Evolutionary conservation across 345 rosid genomes (phyloP).

Genomic region (Ailanthus altissimus): DNA sequence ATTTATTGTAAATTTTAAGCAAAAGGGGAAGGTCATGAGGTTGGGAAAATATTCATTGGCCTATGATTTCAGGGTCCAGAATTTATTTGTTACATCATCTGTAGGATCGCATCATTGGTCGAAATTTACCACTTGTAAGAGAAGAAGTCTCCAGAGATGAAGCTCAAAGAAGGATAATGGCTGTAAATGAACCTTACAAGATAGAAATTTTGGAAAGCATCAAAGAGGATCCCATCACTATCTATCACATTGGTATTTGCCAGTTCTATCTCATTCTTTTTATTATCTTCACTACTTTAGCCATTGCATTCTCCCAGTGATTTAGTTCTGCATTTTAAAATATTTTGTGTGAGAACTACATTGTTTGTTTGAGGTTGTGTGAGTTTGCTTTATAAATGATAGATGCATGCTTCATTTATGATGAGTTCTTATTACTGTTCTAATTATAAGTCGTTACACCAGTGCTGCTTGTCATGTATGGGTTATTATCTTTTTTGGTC

Average conservation of each 20-base stretch:
- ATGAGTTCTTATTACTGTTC: not conserved
- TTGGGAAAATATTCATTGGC: slow-evolving; percentile 31
- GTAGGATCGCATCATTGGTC: slow-evolving; percentile 89
- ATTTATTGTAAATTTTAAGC: not conserved
- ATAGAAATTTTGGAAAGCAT: slow-evolving; percentile 88
- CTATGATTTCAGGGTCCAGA: slow-evolving; percentile 50
- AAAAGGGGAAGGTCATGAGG: slow-evolving; percentile 14
- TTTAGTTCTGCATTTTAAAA: not conserved
- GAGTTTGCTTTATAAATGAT: not conserved
- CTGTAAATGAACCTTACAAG: slow-evolving; percentile 89
- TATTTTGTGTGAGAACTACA: not conserved
- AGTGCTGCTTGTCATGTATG: not conserved
- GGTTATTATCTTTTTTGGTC: not conserved
- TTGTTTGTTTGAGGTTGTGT: not conserved
- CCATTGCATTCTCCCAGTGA: not conserved
- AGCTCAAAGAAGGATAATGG: slow-evolving; percentile 70
- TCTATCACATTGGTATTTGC: slow-evolving; percentile 78
- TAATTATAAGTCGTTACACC: not conserved
- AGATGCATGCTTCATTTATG: not conserved
- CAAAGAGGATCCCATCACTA: slow-evolving; percentile 77
- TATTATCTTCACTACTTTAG: slow-evolving; percentile 11
- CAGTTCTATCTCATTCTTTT: slow-evolving; percentile 3
- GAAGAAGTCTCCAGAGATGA: slow-evolving; percentile 91
- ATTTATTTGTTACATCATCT: slow-evolving; percentile 50
- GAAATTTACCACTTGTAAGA: slow-evolving; percentile 80